Evolutionary conservation across 768 basidiomycete genomes (phyloP).

Genomic region (Termitomyces sp.): DNA sequence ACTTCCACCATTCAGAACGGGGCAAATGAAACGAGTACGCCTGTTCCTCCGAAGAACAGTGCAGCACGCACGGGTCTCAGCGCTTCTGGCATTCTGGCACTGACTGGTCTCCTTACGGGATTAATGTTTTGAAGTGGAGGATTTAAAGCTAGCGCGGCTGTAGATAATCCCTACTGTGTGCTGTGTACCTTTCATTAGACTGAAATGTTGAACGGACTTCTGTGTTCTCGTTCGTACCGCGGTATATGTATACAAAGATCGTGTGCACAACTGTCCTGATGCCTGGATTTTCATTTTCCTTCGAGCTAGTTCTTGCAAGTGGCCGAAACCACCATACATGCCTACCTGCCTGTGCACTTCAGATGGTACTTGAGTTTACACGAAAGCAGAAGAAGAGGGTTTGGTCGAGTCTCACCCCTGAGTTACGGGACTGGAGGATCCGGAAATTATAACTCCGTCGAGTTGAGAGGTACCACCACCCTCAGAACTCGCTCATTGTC

Average conservation of each 20-base stretch:
- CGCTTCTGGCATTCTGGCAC: conserved; percentile 26
- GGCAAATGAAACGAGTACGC: no score
- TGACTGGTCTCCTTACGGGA: conserved; percentile 25
- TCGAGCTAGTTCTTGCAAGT: no score
- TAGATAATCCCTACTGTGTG: background rate
- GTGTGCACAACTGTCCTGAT: no score
- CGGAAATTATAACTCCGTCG: conserved; percentile 6
- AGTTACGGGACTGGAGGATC: no score
- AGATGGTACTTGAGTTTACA: no score
- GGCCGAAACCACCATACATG: no score
- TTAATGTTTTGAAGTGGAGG: conserved; percentile 21
- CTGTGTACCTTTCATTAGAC: background rate
- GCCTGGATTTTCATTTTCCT: no score
- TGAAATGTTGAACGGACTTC: background rate
- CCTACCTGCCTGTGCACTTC: no score
- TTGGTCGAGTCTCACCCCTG: background rate
- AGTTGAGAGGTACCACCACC: no score
- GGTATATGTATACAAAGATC: no score
- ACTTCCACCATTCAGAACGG: background rate
- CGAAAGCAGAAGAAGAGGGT: no score
- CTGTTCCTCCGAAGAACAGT: background rate
- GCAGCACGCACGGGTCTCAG: conserved; percentile 23
- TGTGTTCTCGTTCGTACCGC: no score
- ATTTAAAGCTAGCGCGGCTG: background rate
- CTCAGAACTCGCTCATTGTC: background rate